phyloP scores from a whole-genome alignment of 2,329 filamentous ascomycete species.

The Ceratocystis smalleyi region DNA sequence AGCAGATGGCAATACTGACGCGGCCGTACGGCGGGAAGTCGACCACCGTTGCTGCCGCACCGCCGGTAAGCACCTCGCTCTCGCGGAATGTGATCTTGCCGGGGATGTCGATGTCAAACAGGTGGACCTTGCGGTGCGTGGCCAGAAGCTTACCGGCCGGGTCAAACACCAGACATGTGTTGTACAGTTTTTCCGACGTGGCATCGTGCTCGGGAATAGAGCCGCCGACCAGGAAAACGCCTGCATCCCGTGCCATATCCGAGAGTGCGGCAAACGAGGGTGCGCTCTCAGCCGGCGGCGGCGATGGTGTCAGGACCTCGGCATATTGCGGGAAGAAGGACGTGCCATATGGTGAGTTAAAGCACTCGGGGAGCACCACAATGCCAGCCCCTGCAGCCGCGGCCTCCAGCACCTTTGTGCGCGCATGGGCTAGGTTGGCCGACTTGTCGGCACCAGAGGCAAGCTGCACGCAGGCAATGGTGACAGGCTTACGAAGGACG shows the following conservation, averaged over 20 bases:
- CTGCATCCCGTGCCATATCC: slow-evolving; percentile 60
- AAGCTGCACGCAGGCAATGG: slow-evolving; percentile 68
- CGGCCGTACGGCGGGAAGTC: slow-evolving; percentile 79
- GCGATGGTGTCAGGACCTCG: slow-evolving; percentile 65
- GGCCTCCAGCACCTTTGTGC: slow-evolving; percentile 68
- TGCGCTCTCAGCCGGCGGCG: slow-evolving; percentile 48
- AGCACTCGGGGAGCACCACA: slow-evolving; percentile 91
- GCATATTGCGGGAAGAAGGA: slow-evolving; percentile 83
- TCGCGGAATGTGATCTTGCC: slow-evolving; percentile 86
- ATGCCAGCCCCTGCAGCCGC: slow-evolving; percentile 62
- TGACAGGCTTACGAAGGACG: slow-evolving; percentile 55
- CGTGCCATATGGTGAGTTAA: slow-evolving; percentile 94
- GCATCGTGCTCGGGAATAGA: slow-evolving; percentile 72
- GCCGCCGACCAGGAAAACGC: slow-evolving; percentile 72
- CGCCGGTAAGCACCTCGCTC: slow-evolving; percentile 73
- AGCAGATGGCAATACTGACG: slow-evolving; percentile 85
- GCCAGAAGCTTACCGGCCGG: slow-evolving; percentile 67
- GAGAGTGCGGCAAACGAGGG: slow-evolving; percentile 78
- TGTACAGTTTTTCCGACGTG: slow-evolving; percentile 54
- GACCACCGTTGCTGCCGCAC: slow-evolving; percentile 70
- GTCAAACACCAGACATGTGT: slow-evolving; percentile 73
- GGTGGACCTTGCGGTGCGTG: slow-evolving; percentile 81
- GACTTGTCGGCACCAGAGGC: slow-evolving; percentile 70
- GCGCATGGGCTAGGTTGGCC: slow-evolving; percentile 67
- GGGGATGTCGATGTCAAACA: slow-evolving; percentile 96